phyloP scores from a whole-genome alignment of 2,329 filamentous ascomycete species.

The Penicillium brasilianum region DNA sequence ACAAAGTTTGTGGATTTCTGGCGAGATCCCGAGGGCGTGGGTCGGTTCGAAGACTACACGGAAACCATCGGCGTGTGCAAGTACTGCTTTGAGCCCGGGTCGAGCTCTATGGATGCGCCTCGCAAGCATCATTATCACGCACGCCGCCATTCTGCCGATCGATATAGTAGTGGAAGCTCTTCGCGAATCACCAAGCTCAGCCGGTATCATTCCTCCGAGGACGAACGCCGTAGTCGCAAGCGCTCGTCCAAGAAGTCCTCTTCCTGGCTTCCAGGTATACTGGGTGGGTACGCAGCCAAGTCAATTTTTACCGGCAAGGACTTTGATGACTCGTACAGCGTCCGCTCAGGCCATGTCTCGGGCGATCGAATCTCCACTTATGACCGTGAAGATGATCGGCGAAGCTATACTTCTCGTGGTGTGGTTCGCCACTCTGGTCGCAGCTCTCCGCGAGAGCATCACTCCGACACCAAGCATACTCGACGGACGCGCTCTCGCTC shows the following conservation, averaged over 20 bases:
- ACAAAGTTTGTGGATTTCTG: conserved; percentile 64
- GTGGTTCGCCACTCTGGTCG: conserved; percentile 39
- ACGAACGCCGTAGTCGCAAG: conserved; percentile 53
- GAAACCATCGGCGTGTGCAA: conserved; percentile 70
- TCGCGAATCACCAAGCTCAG: conserved; percentile 63
- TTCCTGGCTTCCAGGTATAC: conserved; percentile 60
- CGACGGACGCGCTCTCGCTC: conserved; percentile 51
- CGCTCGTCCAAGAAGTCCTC: conserved; percentile 50
- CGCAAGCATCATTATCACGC: conserved; percentile 63
- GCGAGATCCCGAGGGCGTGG: conserved; percentile 68
- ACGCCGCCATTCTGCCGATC: conserved; percentile 53
- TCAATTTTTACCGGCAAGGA: conserved; percentile 59
- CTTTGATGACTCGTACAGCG: conserved; percentile 65
- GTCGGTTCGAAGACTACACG: conserved; percentile 70
- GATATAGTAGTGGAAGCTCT: conserved; percentile 41
- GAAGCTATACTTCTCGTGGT: conserved; percentile 52
- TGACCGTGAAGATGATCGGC: conserved; percentile 40
- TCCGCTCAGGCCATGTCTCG: conserved; percentile 57
- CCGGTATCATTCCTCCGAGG: conserved; percentile 61
- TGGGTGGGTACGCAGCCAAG: conserved; percentile 62
- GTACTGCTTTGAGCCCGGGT: conserved; percentile 67
- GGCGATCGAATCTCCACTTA: conserved; percentile 36
- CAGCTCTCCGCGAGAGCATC: conserved; percentile 43
- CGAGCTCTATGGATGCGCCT: conserved; percentile 61
- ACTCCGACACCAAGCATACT: conserved; percentile 36